Percentiles rank a stretch among this genome's conserved stretches.
Evolutionary conservation across 2,329 filamentous ascomycete species (phyloP).

Genomic region (Aspergillus luchuensis): DNA sequence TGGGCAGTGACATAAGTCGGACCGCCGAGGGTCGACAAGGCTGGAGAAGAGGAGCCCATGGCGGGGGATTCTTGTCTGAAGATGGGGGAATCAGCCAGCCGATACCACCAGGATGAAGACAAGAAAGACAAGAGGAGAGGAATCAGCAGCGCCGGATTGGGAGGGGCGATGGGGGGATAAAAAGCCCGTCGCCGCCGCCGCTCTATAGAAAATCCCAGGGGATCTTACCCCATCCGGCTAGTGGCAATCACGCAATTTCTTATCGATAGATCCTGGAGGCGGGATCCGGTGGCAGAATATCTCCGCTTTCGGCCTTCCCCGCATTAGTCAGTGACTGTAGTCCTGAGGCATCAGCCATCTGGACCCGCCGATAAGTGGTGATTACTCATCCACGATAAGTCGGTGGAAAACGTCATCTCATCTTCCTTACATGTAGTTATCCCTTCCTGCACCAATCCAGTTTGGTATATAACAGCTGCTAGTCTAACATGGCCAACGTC

Average conservation of each 20-base stretch:
- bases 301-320: slow-evolving; percentile 24
- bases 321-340: slow-evolving; percentile 21
- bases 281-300: slow-evolving; percentile 20
- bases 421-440: neutral
- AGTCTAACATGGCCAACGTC: slow-evolving; percentile 44
- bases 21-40: slow-evolving; percentile 68
- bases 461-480: neutral
- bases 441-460: neutral
- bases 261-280: slow-evolving; percentile 25
- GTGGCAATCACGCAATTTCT: slow-evolving; percentile 41
- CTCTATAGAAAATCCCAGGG: slow-evolving; percentile 34
- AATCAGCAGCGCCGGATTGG: slow-evolving; percentile 23
- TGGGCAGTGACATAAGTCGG: slow-evolving; percentile 93
- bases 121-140: slow-evolving; percentile 25
- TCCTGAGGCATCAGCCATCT: slow-evolving; percentile 8
- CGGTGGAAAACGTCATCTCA: slow-evolving; percentile 11
- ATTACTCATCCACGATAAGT: neutral
- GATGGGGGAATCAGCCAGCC: slow-evolving; percentile 23
- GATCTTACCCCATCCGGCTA: slow-evolving; percentile 34
- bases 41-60: slow-evolving; percentile 42
- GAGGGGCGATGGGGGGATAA: slow-evolving; percentile 16
- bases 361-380: neutral
- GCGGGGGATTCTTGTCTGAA: slow-evolving; percentile 28
- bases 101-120: slow-evolving; percentile 27
- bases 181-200: slow-evolving; percentile 19